A percentile compares a stretch with the other conserved stretches of the same genome.
These are phyloP conservation scores for Arthrinium puccinioides DNA, from an alignment of 2,329 filamentous ascomycete species.

Conservation along the genomic window DNA sequence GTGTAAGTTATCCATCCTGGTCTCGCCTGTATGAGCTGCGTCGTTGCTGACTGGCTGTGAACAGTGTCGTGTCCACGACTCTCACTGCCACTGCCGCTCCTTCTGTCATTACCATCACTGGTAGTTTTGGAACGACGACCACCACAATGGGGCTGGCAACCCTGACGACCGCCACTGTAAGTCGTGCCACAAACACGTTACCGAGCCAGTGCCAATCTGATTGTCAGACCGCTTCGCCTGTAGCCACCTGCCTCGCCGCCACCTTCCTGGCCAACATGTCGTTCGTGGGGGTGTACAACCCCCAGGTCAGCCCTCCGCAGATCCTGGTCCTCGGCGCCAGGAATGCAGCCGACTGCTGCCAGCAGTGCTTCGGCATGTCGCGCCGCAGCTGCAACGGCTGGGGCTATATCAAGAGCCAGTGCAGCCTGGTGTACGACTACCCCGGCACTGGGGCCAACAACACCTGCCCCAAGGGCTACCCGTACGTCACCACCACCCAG, in stretches of 20 bases:
- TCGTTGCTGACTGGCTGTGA: too few relatives aligned
- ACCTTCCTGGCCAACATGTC: not conserved
- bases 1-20: too few relatives aligned
- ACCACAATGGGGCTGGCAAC: too few relatives aligned
- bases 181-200: too few relatives aligned
- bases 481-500: not conserved
- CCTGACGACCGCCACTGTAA: too few relatives aligned
- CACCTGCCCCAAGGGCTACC: not conserved
- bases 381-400: not conserved
- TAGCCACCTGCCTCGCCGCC: not conserved
- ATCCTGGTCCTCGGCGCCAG: not conserved
- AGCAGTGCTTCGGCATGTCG: not conserved
- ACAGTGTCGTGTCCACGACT: too few relatives aligned
- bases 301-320: not conserved
- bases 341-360: not conserved
- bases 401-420: not conserved
- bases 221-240: not conserved
- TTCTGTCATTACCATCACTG: too few relatives aligned
- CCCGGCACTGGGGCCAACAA: not conserved
- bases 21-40: too few relatives aligned
- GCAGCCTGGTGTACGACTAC: constrained; percentile 1
- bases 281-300: not conserved
- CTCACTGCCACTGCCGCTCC: too few relatives aligned
- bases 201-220: too few relatives aligned
- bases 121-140: too few relatives aligned